Base-by-base conservation (phyloP, 176 grass and related monocot species). In the Triticum monococcum region DNA sequence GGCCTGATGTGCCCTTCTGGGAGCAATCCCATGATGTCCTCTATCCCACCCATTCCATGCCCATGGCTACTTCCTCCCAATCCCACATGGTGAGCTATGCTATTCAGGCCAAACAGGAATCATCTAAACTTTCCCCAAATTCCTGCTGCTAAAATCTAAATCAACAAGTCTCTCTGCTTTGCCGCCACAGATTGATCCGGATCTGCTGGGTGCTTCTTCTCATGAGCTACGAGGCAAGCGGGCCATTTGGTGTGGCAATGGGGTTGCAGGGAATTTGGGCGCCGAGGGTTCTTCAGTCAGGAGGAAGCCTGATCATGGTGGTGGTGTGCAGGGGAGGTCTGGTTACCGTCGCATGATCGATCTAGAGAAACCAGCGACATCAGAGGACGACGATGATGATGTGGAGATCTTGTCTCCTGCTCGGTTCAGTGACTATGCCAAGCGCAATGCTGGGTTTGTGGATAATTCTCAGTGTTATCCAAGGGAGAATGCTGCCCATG, bases 311-410 rank as follows among this genome's bases (percentile, higher is more conserved):
- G 37, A 77, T 61, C 43, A 41, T 79, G 57, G 5, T 11, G 61
- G 5, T 5, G 61, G 20, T n/a, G 84, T 10, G 1, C 37, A 81
- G 41, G 80, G 30, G 38, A 70, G 36, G 30, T 63, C 78, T 9
- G 14, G 33, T 83, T 70, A 56, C 30, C 23, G 25, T 3, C 38
- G 13, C 46, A 33, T 87, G 65, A 90, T 90, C 22, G 89, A 90
- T 90, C 67, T 90, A 22, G 84, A 90, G 85, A 87, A 87, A 18
- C 73, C 67, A 3, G 89, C 72, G 0, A 78, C 56, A 24, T 77
- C 61, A 17, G 84, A 86, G 22, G 84, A 86, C 4, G 84, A 81
- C 9, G 84, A 86, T 41, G 83, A 85, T 5, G 78, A 77, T 61
- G 64, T 78, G 40, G 79, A 83, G 66, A 72, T 84, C 72, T 22